Conservation (phyloP, 2,329 filamentous ascomycete species). For the Harringtonia lauricola region DNA sequence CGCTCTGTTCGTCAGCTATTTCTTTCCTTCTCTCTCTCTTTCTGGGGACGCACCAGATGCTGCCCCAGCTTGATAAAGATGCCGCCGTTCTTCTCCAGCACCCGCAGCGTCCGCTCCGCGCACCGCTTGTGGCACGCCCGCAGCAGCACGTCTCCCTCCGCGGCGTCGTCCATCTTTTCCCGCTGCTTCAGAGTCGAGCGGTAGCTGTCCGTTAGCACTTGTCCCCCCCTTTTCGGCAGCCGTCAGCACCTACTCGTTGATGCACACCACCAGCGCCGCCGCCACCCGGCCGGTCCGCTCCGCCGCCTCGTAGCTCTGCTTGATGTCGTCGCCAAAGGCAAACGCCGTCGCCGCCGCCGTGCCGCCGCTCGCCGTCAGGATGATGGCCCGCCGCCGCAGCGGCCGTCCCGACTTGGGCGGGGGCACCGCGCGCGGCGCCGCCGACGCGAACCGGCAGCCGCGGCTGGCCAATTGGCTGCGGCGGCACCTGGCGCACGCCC, state of each 20-base stretch:
- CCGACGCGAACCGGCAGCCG: neutral
- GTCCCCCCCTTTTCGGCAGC: no score
- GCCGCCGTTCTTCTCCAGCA: constrained; percentile 90
- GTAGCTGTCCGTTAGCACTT: constrained; percentile 50
- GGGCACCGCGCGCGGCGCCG: neutral
- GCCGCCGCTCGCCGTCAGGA: constrained; percentile 41
- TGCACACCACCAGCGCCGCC: constrained; percentile 63
- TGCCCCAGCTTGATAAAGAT: constrained; percentile 98
- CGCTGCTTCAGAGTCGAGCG: constrained; percentile 67
- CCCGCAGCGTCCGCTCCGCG: constrained; percentile 73
- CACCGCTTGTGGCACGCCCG: constrained; percentile 86
- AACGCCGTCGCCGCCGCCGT: constrained; percentile 31
- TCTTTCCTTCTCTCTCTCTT: no score
- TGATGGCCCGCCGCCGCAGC: constrained; percentile 19
- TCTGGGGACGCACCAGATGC: constrained; percentile 51
- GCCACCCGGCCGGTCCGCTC: constrained; percentile 73
- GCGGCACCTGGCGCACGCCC: constrained; percentile 10
- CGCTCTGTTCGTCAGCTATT: constrained; percentile 45
- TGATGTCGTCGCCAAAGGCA: constrained; percentile 57
- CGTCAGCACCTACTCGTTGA: constrained; percentile 60
- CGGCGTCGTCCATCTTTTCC: constrained; percentile 48
- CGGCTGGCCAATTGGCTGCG: constrained; percentile 3
- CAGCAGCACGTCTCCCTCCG: constrained; percentile 56
- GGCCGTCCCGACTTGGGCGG: neutral
- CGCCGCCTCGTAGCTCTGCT: constrained; percentile 62